Evolutionary conservation across 371 early-diverging fungal genomes (phyloP).

Genomic region (Coemansia sp.): DNA sequence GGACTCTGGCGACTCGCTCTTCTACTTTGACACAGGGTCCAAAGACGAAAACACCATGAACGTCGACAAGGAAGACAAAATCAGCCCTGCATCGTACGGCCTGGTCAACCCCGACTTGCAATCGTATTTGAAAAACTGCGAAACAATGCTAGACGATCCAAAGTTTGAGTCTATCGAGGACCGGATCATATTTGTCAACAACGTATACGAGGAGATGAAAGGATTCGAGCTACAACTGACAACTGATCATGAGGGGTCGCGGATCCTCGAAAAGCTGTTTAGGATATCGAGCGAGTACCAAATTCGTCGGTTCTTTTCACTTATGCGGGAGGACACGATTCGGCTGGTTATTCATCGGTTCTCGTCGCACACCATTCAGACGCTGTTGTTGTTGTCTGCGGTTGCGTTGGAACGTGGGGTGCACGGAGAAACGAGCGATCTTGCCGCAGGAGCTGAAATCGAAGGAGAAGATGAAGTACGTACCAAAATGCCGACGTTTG

Average conservation of each 20-base stretch:
- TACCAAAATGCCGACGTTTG: too few relatives aligned
- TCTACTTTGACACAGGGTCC: slow-evolving; percentile 5
- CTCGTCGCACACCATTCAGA: slow-evolving; percentile 84
- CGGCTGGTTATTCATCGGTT: slow-evolving; percentile 78
- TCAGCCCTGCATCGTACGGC: slow-evolving; percentile 59
- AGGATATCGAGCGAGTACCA: slow-evolving; percentile 68
- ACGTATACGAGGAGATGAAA: slow-evolving; percentile 74
- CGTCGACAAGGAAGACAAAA: slow-evolving; percentile 14
- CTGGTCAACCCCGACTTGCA: slow-evolving; percentile 66
- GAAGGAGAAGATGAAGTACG: too few relatives aligned
- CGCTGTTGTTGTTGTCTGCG: slow-evolving; percentile 67
- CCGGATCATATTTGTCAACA: slow-evolving; percentile 68
- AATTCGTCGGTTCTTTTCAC: slow-evolving; percentile 67
- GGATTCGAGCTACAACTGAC: slow-evolving; percentile 72
- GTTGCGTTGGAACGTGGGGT: slow-evolving; percentile 64
- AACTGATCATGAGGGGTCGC: slow-evolving; percentile 73
- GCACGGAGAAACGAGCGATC: too few relatives aligned
- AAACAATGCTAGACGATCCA: slow-evolving; percentile 67
- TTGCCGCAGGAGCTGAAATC: too few relatives aligned
- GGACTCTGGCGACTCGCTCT: slow-evolving; percentile 6
- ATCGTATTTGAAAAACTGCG: slow-evolving; percentile 72
- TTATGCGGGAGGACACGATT: slow-evolving; percentile 64
- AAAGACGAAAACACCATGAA: neutral
- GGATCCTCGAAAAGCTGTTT: slow-evolving; percentile 77
- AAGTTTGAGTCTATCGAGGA: slow-evolving; percentile 73